Percentiles rank a stretch among this genome's conserved stretches.
Evolutionary conservation across 2,329 filamentous ascomycete species (phyloP).

Genomic region (Clathrospora elynae): DNA sequence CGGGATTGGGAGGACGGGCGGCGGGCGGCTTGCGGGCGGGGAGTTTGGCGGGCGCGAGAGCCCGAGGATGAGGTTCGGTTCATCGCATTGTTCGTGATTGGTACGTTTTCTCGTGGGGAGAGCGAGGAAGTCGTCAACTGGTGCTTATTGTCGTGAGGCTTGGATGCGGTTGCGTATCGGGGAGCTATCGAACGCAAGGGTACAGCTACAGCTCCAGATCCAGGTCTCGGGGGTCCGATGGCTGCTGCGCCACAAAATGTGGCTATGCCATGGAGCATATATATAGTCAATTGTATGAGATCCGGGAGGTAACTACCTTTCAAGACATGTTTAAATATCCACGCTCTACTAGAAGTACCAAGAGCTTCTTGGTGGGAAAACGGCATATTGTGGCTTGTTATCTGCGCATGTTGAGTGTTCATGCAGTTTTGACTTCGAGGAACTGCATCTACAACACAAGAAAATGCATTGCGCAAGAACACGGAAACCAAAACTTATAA

Average conservation of each 20-base stretch:
- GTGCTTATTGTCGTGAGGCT: neutral
- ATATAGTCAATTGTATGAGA: too few relatives aligned
- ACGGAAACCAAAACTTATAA: neutral
- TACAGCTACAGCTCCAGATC: conserved; percentile 8
- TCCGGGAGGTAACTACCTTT: too few relatives aligned
- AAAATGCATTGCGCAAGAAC: conserved; percentile 1
- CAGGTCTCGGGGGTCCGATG: conserved; percentile 14
- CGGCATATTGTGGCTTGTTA: too few relatives aligned
- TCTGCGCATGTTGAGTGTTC: too few relatives aligned
- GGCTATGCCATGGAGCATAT: too few relatives aligned
- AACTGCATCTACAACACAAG: neutral
- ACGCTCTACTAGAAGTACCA: too few relatives aligned
- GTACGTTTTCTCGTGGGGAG: neutral
- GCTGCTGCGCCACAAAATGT: too few relatives aligned
- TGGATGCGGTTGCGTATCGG: neutral
- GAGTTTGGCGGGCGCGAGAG: conserved; percentile 28
- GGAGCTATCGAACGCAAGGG: conserved; percentile 9
- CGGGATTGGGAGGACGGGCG: conserved; percentile 28
- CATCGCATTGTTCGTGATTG: conserved; percentile 49
- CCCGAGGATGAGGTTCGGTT: conserved; percentile 49
- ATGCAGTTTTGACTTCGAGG: too few relatives aligned
- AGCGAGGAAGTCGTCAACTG: neutral
- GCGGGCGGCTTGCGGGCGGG: conserved; percentile 51
- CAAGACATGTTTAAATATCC: too few relatives aligned
- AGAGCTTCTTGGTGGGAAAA: too few relatives aligned